Evolutionary conservation across 2,329 filamentous ascomycete species (phyloP).

Genomic region (Ophiobolus disseminans): DNA sequence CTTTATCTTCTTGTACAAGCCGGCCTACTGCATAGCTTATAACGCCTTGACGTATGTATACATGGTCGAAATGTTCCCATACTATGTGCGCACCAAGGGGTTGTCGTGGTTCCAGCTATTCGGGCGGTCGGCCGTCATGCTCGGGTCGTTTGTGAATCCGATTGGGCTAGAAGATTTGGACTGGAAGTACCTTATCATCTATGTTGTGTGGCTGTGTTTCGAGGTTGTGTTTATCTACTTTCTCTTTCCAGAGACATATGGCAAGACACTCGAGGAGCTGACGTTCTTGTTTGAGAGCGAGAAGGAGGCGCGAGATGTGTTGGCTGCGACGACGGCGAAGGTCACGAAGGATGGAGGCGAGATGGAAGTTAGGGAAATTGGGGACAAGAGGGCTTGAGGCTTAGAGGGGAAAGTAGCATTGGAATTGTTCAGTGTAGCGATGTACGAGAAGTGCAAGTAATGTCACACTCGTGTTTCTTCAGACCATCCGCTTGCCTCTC

Average conservation of each 20-base stretch:
- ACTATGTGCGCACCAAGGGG: conserved; percentile 59
- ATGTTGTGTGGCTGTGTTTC: conserved; percentile 49
- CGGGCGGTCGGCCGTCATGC: conserved; percentile 66
- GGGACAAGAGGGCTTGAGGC: conserved; percentile 33
- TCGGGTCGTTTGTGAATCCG: conserved; percentile 68
- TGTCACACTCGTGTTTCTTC: no score
- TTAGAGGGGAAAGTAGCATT: no score
- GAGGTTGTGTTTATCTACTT: conserved; percentile 48
- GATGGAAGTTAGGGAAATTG: conserved; percentile 31
- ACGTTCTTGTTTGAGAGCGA: conserved; percentile 44
- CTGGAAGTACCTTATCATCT: conserved; percentile 71
- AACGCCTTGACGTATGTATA: conserved; percentile 65
- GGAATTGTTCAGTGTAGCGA: no score
- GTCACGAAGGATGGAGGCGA: conserved; percentile 23
- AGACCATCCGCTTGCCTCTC: no score
- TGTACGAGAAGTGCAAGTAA: no score
- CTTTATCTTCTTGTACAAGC: conserved; percentile 60
- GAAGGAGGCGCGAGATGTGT: conserved; percentile 25
- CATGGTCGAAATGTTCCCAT: conserved; percentile 59
- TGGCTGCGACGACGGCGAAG: conserved; percentile 32
- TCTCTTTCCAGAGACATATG: conserved; percentile 44
- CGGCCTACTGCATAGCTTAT: conserved; percentile 64
- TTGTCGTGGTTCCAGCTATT: conserved; percentile 66
- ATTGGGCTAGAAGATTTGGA: conserved; percentile 65
- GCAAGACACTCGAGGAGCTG: conserved; percentile 44